phyloP scores from a whole-genome alignment of 2,329 filamentous ascomycete species.

The Aspergillus floridensis region DNA sequence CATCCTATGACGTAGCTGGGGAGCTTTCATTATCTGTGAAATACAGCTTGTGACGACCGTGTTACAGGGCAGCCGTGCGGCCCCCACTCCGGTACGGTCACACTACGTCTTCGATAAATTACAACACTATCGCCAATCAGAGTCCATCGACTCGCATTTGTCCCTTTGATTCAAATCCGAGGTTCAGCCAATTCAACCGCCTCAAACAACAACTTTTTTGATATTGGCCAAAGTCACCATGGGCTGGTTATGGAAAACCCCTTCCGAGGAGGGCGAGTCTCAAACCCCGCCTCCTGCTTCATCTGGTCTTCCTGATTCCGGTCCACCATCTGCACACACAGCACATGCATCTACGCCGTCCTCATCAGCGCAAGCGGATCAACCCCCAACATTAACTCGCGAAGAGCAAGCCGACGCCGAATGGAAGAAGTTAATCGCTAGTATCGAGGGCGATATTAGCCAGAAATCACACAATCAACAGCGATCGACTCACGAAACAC shows the following conservation, averaged over 20 bases:
- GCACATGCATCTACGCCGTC: conserved; percentile 1
- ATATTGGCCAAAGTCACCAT: conserved; percentile 26
- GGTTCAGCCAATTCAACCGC: background rate
- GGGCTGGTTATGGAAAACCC: conserved; percentile 48
- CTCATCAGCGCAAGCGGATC: conserved; percentile 23
- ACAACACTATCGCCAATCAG: background rate
- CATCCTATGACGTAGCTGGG: conserved; percentile 12
- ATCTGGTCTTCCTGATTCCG: conserved; percentile 8
- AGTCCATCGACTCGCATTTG: background rate
- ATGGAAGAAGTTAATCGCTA: conserved; percentile 53
- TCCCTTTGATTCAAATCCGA: background rate
- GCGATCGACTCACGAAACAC: conserved; percentile 8
- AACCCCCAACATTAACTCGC: conserved; percentile 34
- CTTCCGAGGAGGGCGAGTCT: conserved; percentile 28
- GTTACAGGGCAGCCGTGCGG: background rate
- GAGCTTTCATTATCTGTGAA: background rate
- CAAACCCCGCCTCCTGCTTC: conserved; percentile 17
- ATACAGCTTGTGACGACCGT: background rate
- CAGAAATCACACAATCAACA: conserved; percentile 11
- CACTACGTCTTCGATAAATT: background rate
- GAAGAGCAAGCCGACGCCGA: conserved; percentile 55
- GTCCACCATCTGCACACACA: conserved; percentile 6
- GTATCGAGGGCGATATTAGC: conserved; percentile 42
- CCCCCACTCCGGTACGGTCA: conserved; percentile 1
- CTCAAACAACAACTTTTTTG: background rate